Base-by-base conservation (phyloP, 2,329 filamentous ascomycete species). In the Ophiocordyceps sinensis region DNA sequence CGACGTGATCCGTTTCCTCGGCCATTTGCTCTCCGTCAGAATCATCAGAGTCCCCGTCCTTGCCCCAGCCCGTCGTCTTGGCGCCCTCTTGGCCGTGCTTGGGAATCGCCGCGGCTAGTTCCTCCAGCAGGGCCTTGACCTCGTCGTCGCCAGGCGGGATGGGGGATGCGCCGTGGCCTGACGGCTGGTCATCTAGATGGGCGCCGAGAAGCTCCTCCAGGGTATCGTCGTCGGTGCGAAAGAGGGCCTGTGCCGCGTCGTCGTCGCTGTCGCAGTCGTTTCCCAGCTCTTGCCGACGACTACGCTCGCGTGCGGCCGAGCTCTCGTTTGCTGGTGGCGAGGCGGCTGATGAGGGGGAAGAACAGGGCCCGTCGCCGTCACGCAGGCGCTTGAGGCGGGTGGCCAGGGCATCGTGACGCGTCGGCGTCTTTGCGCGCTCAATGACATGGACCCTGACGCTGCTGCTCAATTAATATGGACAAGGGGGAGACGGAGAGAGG, bases 21-120 rank as follows among this genome's bases (percentile, higher is more conserved):
- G 53, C 53, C 67, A 73, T 73, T 2, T 50, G 49, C 29, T 73
- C 69, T 1, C 65, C 65, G n/a, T 75, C 70, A 0, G 71, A 75
- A 47, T 73, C 59, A 39, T 66, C 60, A 0, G 57, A 57, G 1
- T 57, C 53, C 9, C 37, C 37, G 6, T 43, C 31, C n/a, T 46
- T 28, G 14, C 7, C 31, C 7, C 11, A 15, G 2, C 2, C 31
- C 11, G 14, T 7, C 8, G 14, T 21, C 4, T 44, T 36, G 42
- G 45, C 19, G 5, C 34, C 56, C n/a, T 54, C 46, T 0, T 6
- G 49, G 42, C 7, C 28, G 28, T 38, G 17, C 7, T 3, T 5
- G 4, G 37, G 37, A 12, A 34, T 21, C 7, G 28, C 14, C 12
- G 12, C 10, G 2, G 61, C 54, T 0, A 65, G 53, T 35, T 61